Base-by-base conservation (phyloP, 73 alveolate species). In the Symbiodinium pilosum region DNA sequence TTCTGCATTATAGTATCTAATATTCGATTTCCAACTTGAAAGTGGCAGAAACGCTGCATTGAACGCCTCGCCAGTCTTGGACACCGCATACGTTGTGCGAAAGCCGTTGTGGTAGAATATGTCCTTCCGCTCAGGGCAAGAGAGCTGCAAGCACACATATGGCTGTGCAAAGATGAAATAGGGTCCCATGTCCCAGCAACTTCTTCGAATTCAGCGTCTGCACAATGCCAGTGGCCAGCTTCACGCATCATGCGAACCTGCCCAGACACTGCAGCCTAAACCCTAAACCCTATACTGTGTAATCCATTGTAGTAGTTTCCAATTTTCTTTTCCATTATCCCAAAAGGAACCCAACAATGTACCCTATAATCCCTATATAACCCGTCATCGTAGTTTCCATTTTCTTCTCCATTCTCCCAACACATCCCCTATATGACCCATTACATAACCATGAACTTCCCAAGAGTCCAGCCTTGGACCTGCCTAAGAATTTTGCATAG, bases 91-190 rank as follows among this genome's bases (percentile, higher is more conserved):
- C 39, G 26, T 40, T 34, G 88, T 81, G 36, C 88, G 88, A 39
- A 81, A 81, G 59, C 88, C 88, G 24, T 81, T 81, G 88, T 39
- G 43, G n/a, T 38, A 81, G 88, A 81, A 34, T 24, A 81, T 39
- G 59, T 81, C 88, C 88, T 81, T 47, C 59, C 59, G 14, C 59
- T 6, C 14, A 6, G 14, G 6, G 59, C 59, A 47, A 47, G 38
- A 34, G 39, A 26, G 9, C 38, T 26, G 81, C 2, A 26, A 3
- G 20, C 3, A 64, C 30, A 38, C 81, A 28, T n/a, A n/a, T n/a
- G n/a, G n/a, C n/a, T n/a, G n/a, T n/a, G n/a, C n/a, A n/a, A n/a
- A n/a, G n/a, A n/a, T 14, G 30, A 26, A 64, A 5, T n/a, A 14
- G 38, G 81, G 81, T 64, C 81, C 81, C 81, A 64, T 3, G 81